Evolutionary conservation across 2,329 filamentous ascomycete genomes (phyloP).

Genomic region (Fusarium hostae): DNA sequence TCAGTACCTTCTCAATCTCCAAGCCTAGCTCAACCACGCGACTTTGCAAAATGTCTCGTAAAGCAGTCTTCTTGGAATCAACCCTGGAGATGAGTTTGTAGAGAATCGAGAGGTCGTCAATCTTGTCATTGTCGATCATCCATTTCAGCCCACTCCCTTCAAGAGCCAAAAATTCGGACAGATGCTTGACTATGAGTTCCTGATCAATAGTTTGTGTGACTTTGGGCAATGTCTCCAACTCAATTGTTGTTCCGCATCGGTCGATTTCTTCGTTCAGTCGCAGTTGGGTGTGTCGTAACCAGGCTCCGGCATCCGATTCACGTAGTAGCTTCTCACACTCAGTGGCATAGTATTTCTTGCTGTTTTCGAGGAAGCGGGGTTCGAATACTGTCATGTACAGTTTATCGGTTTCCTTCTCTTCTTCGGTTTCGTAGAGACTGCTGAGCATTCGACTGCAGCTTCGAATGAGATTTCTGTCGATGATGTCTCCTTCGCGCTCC

Average conservation of each 20-base stretch:
- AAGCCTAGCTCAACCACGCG: conserved; percentile 82
- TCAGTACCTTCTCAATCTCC: conserved; percentile 79
- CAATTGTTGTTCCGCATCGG: conserved; percentile 84
- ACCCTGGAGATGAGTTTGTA: conserved; percentile 84
- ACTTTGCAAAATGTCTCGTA: conserved; percentile 77
- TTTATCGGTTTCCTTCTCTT: conserved; percentile 80
- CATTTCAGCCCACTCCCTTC: conserved; percentile 84
- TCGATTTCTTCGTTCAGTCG: conserved; percentile 84
- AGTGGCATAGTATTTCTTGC: conserved; percentile 75
- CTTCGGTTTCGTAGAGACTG: conserved; percentile 82
- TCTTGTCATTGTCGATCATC: conserved; percentile 91
- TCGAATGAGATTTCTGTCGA: conserved; percentile 84
- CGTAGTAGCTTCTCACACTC: conserved; percentile 81
- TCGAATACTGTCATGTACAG: conserved; percentile 89
- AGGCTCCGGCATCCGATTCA: conserved; percentile 82
- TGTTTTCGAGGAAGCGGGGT: conserved; percentile 76
- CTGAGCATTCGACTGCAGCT: conserved; percentile 92
- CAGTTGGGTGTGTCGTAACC: conserved; percentile 79
- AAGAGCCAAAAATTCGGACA: conserved; percentile 84
- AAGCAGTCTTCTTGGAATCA: conserved; percentile 75
- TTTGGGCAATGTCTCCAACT: conserved; percentile 75
- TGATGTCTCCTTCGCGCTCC: conserved; percentile 89
- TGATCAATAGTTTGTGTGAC: conserved; percentile 82
- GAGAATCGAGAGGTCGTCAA: conserved; percentile 81
- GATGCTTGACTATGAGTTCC: conserved; percentile 80